Evolutionary conservation across 2,329 filamentous ascomycete species (phyloP).

Genomic region (Zymoseptoria pseudotritici): DNA sequence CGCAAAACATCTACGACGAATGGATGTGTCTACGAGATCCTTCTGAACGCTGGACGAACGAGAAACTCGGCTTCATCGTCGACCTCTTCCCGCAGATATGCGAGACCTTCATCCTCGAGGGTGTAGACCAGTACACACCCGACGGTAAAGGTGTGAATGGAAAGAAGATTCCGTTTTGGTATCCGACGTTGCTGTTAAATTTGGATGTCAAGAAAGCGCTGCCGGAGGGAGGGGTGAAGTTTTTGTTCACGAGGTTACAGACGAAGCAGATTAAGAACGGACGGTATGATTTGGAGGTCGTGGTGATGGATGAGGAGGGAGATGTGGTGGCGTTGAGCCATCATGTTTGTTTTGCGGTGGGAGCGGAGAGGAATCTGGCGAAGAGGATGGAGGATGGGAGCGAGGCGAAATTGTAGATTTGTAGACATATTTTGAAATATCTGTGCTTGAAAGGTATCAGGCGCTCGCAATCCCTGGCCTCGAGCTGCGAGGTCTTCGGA

Average conservation of each 20-base stretch:
- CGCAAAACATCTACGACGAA: conserved; percentile 48
- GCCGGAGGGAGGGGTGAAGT: conserved; percentile 61
- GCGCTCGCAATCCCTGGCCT: too few relatives aligned
- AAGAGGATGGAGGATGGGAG: conserved; percentile 34
- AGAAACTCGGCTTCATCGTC: conserved; percentile 55
- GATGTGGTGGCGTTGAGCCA: conserved; percentile 61
- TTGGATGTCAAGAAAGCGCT: conserved; percentile 69
- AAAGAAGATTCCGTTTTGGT: conserved; percentile 51
- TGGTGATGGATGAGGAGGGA: conserved; percentile 55
- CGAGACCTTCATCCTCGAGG: conserved; percentile 37
- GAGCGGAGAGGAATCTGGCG: conserved; percentile 56
- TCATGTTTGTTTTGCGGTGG: conserved; percentile 59
- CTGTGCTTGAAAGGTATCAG: background rate
- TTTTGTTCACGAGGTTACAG: conserved; percentile 59
- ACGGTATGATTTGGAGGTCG: conserved; percentile 65
- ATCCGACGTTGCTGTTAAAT: conserved; percentile 67
- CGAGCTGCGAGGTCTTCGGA: background rate
- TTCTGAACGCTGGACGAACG: conserved; percentile 57
- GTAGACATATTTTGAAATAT: background rate
- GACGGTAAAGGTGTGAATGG: conserved; percentile 21
- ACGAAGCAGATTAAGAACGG: conserved; percentile 64
- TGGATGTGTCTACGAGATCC: conserved; percentile 59
- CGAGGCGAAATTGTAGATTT: conserved; percentile 17
- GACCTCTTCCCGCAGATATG: conserved; percentile 64
- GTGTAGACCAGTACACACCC: conserved; percentile 29